Evolutionary conservation across 345 rosid genomes (phyloP).

Genomic region (Schrenkiella parvula): DNA sequence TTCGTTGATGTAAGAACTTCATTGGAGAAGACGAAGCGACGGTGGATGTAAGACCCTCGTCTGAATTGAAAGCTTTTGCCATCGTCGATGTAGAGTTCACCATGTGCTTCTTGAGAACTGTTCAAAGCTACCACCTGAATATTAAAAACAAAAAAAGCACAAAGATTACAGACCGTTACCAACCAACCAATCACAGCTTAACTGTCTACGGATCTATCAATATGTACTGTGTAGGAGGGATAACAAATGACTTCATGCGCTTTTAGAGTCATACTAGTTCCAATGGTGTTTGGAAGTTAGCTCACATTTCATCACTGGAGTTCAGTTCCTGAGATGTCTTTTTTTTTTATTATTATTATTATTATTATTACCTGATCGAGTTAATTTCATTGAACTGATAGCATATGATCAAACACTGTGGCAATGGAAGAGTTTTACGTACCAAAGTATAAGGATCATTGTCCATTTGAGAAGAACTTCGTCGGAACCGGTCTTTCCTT

Average conservation of each 20-base stretch:
- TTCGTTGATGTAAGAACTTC: constrained; percentile 66
- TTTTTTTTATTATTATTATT: neutral
- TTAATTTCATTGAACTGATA: neutral
- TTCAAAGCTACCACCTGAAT: constrained; percentile 85
- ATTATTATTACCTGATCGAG: neutral
- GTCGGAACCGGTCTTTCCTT: constrained; percentile 79
- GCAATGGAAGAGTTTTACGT: constrained; percentile 21
- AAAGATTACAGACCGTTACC: neutral
- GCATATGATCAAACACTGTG: neutral
- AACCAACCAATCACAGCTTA: neutral
- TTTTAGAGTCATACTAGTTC: neutral
- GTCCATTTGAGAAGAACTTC: constrained; percentile 94
- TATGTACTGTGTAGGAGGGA: neutral
- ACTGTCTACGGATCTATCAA: neutral
- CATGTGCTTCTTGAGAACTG: constrained; percentile 83
- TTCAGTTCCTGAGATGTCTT: neutral
- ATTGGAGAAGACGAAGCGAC: constrained; percentile 63
- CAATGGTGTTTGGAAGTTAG: neutral
- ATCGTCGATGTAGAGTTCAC: constrained; percentile 92
- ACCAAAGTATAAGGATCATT: constrained; percentile 97
- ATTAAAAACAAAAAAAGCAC: neutral
- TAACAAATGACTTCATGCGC: neutral
- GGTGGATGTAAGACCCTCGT: constrained; percentile 72
- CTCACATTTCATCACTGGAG: neutral
- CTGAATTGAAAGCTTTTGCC: constrained; percentile 77